Evolutionary conservation across 2,329 filamentous ascomycete species (phyloP).

Genomic region (Tolypocladium pustulatum): DNA sequence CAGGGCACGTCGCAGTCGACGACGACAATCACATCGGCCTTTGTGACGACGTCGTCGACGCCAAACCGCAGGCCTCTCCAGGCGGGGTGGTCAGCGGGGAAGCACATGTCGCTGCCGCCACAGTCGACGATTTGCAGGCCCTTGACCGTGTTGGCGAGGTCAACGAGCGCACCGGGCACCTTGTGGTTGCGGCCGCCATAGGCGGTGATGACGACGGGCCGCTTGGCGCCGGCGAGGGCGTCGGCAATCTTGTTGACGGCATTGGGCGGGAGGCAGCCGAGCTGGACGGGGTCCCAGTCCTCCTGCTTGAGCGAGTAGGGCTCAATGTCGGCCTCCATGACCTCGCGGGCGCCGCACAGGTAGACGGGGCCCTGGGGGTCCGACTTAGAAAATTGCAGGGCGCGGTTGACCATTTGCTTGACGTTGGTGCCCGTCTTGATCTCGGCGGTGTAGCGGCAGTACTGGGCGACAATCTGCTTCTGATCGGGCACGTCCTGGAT

Average conservation of each 20-base stretch:
- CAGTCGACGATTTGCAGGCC: conserved; percentile 64
- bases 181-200: conserved; percentile 61
- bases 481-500: conserved; percentile 78
- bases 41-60: conserved; percentile 59
- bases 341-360: conserved; percentile 64
- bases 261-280: conserved; percentile 44
- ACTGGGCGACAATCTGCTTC: conserved; percentile 70
- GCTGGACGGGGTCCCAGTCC: conserved; percentile 60
- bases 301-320: conserved; percentile 59
- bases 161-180: conserved; percentile 49
- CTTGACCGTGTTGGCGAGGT: conserved; percentile 56
- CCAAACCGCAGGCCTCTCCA: conserved; percentile 67
- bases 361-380: conserved; percentile 75
- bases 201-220: conserved; percentile 60
- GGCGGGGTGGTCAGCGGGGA: conserved; percentile 58
- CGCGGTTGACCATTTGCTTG: conserved; percentile 82
- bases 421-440: conserved; percentile 77
- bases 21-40: conserved; percentile 76
- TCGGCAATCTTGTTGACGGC: conserved; percentile 51
- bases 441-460: conserved; percentile 75
- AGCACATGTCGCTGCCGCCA: conserved; percentile 72
- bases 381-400: conserved; percentile 69
- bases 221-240: conserved; percentile 50
- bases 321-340: conserved; percentile 76
- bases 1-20: conserved; percentile 87